Conservation (phyloP, 1,284 basidiomycete species). For the Microbotryum intermedium region DNA sequence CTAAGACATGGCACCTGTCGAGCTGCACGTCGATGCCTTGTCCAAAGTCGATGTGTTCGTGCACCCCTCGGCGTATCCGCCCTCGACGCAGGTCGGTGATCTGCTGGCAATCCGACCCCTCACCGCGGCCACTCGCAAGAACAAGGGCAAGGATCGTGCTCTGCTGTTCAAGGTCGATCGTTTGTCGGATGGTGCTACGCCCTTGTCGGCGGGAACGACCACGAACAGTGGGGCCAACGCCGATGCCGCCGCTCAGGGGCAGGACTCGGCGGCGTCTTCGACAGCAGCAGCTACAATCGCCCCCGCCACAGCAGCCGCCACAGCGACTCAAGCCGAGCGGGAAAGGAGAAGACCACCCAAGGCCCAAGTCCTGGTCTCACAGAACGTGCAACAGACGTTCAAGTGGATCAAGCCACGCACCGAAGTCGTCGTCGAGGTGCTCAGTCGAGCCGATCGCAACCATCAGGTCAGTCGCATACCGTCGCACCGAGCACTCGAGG, state of each 20-base stretch:
- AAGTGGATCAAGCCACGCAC: conserved; percentile 20
- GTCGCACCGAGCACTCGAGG: neutral
- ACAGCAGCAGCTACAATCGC: too few relatives aligned
- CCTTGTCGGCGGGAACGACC: neutral
- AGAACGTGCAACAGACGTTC: conserved; percentile 14
- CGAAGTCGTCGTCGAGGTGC: conserved; percentile 7
- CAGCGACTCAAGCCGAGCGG: too few relatives aligned
- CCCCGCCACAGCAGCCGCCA: too few relatives aligned
- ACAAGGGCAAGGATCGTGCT: conserved; percentile 15
- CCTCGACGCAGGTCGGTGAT: conserved; percentile 12
- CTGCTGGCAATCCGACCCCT: conserved; percentile 20
- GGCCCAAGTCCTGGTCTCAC: conserved; percentile 13
- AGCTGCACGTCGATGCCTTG: conserved; percentile 20
- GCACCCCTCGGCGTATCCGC: conserved; percentile 4
- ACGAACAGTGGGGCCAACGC: neutral
- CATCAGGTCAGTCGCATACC: too few relatives aligned
- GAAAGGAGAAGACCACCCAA: conserved; percentile 7
- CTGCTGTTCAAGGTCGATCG: conserved; percentile 23
- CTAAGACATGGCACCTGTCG: neutral
- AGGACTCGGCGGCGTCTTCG: too few relatives aligned
- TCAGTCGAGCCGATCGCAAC: neutral
- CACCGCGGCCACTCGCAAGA: conserved; percentile 7
- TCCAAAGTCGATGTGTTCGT: conserved; percentile 13
- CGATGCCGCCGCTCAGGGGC: neutral
- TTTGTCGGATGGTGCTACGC: neutral